Conservation (phyloP, 257 asterid genomes). For the Salvia splendens region DNA sequence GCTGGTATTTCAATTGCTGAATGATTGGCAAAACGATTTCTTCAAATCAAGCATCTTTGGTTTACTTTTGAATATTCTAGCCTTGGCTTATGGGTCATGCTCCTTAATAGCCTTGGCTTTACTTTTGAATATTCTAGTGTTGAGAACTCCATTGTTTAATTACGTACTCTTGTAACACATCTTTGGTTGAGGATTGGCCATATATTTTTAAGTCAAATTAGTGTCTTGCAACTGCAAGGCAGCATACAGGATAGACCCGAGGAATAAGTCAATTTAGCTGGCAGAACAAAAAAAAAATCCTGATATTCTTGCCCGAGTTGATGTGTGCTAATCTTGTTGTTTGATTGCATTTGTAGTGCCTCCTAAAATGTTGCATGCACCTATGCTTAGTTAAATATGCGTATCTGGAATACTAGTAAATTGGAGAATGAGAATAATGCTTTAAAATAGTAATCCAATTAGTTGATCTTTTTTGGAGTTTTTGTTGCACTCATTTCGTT, state of each 20-base stretch:
- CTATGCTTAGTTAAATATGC: constrained; percentile 8
- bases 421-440: constrained; percentile 19
- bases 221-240: not conserved
- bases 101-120: too few relatives aligned
- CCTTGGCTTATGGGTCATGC: too few relatives aligned
- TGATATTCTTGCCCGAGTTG: not conserved
- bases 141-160: not conserved
- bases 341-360: not conserved
- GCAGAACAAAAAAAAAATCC: not conserved
- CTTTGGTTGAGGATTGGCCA: not conserved
- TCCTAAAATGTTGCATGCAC: not conserved
- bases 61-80: too few relatives aligned
- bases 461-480: not conserved
- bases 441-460: not conserved
- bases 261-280: not conserved
- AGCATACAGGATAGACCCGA: not conserved
- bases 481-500: constrained; percentile 15
- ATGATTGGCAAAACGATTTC: constrained; percentile 16
- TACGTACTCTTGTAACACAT: not conserved
- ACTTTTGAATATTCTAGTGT: too few relatives aligned
- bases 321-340: constrained; percentile 25
- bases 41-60: not conserved
- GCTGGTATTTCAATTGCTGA: not conserved
- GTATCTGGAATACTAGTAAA: constrained; percentile 9
- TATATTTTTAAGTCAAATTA: constrained; percentile 1